Percentiles rank a stretch among this genome's conserved stretches.
phyloP scores from a whole-genome alignment of 805 yeast genomes.

The Hyphopichia homilentoma region DNA sequence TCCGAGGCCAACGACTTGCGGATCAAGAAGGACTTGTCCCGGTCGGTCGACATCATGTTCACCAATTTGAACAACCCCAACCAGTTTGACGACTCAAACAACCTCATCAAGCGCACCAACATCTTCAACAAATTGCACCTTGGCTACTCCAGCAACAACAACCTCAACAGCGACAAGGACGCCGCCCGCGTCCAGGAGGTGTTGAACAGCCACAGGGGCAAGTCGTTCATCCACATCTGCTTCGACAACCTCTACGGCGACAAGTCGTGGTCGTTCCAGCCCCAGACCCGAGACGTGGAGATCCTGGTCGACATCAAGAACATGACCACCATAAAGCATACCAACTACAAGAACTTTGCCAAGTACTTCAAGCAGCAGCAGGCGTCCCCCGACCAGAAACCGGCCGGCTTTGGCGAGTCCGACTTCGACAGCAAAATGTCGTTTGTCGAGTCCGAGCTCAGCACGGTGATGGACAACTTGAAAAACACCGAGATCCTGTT shows the following conservation, averaged over 20 bases:
- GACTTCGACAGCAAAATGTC: slow-evolving; percentile 30
- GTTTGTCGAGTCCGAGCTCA: slow-evolving; percentile 27
- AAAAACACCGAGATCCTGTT: slow-evolving; percentile 24
- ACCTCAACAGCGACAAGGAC: slow-evolving; percentile 6
- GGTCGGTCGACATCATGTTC: slow-evolving; percentile 32
- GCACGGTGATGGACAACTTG: slow-evolving; percentile 27
- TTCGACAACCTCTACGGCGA: slow-evolving; percentile 41
- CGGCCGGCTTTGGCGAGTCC: slow-evolving; percentile 18
- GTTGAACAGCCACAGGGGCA: slow-evolving; percentile 17
- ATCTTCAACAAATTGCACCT: slow-evolving; percentile 6
- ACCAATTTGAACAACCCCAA: slow-evolving; percentile 31
- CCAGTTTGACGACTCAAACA: slow-evolving; percentile 10
- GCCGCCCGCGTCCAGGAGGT: slow-evolving; percentile 11
- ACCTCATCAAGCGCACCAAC: slow-evolving; percentile 5
- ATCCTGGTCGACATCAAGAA: slow-evolving; percentile 33
- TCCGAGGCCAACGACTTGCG: slow-evolving; percentile 33
- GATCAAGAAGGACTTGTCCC: slow-evolving; percentile 23
- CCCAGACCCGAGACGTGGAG: slow-evolving; percentile 28
- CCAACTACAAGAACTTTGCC: slow-evolving; percentile 34
- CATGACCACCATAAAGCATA: slow-evolving; percentile 27
- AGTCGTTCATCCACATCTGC: slow-evolving; percentile 33
- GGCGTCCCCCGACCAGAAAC: slow-evolving; percentile 7
- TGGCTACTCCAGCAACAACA: slow-evolving; percentile 2
- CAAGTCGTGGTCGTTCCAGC: slow-evolving; percentile 40
- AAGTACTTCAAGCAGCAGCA: slow-evolving; percentile 25